Evolutionary conservation across 305 asterid species (phyloP), one percentile per base, ranked within the genome.

Genomic region (Fraxinus latifolia): DNA sequence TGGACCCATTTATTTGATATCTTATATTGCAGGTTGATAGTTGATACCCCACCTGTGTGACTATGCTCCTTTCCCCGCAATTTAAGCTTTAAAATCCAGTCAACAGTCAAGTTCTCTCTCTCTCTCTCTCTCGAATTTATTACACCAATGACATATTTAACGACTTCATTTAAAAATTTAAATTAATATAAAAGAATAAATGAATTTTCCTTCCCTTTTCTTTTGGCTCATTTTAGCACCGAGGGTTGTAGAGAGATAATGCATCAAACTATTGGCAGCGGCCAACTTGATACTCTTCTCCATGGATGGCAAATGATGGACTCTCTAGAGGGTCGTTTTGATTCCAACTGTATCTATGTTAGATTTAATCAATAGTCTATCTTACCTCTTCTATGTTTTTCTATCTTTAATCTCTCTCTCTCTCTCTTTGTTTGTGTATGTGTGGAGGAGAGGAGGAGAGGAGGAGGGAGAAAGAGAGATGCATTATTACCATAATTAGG

Each of bases 21-120:
- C 8, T 21, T 19, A 70, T 36, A 44, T 82, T 62, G 55, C 50
- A 25, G 62, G 39, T 42, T 36, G 65, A 5, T 53, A n/a, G 65
- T 53, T n/a, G 65, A 27, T 74, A 74, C 81, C 89, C 90, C 91
- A 87, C 89, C 47, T 75, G 53, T 60, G 42, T 81, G 42, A 75
- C 71, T 77, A 33, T 72, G 31, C 62, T 29, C 79, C 83, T 83
- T 83, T 83, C 85, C 77, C 82, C 89, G 87, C 87, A 82, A 90
- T 86, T 88, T 86, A 70, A 65, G 91, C 89, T 76, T 80, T 80
- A 74, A 80, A 80, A 53, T 29, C 21, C 25, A 15, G 72, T 12
- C 58, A 78, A 39, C 81, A 32, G 7, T 3, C 25, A 27, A 27
- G 29, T 2, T 1, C 25, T 60, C 70, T 5, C 14, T 7, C 70